Base-by-base conservation (phyloP, 1,284 basidiomycete species). In the Malassezia sp. region DNA sequence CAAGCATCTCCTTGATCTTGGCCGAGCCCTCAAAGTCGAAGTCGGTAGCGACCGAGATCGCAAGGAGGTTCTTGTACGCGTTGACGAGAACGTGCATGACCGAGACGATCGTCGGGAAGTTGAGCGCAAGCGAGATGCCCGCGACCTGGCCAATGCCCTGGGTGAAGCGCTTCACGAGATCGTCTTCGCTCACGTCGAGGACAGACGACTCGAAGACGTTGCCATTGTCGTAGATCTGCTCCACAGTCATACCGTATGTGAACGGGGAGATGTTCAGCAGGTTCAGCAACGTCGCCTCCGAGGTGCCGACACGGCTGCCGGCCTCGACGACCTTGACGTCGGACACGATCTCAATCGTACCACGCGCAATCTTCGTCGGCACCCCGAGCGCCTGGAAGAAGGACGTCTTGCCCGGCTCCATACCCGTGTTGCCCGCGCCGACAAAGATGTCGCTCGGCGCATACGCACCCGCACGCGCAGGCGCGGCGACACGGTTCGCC, bases 311-410 rank as follows among this genome's bases (percentile, higher is more conserved):
- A 78, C 87, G 86, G 63, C 79, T 83, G 61, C 90, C 90, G 49
- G 81, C 85, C 42, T 76, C 75, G 65, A 97, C 87, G 76, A 97
- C 90, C 77, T 93, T 83, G 71, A 97, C 84, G 72, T 96, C 91
- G 59, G 82, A 81, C 55, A 95, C 88, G 73, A 97, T 99, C 84
- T 99, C 91, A 71, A 99, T 97, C 49, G 93, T 97, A 80, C 91
- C 91, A 83, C 91, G 85, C 52, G 93, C 90, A 69, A 99, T 97
- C 82, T 99, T 99, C 75, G 91, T 99, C 42, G 93, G 91, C 74
- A 99, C 90, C 79, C 86, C 85, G 71, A 99, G 83, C 53, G 91
- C 91, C 80, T 99, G 91, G 88, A 99, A 99, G 88, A 97, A 99
- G 38, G 63, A 68, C 10, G 67, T 67, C 64, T 69, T 69, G 51